Evolutionary conservation across 139 green algal genomes (phyloP).

Genomic region (Chlamydomonas schloesseri): DNA sequence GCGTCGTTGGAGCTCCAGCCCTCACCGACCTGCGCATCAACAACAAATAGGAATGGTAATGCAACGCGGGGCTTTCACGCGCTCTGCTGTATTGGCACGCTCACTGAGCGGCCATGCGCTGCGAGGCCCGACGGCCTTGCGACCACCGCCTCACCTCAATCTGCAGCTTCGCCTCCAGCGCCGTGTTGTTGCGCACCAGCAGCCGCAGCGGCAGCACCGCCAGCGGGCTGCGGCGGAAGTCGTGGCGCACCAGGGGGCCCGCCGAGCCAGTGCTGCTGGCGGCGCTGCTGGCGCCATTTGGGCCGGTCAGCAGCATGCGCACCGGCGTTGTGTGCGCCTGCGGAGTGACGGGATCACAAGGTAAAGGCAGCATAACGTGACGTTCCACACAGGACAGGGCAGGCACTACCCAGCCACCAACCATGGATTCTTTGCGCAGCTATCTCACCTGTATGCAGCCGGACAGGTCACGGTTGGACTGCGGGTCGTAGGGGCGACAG

Average conservation of each 20-base stretch:
- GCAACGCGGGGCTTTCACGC: no score
- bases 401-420: no score
- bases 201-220: slow-evolving; percentile 70
- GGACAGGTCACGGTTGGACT: slow-evolving; percentile 1
- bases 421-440: neutral
- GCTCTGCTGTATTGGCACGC: no score
- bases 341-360: no score
- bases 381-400: no score
- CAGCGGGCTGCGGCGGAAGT: slow-evolving; percentile 64
- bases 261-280: neutral
- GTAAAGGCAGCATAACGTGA: no score
- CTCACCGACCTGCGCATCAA: slow-evolving; percentile 22
- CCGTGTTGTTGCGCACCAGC: slow-evolving; percentile 70
- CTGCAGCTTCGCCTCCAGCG: slow-evolving; percentile 37
- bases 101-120: no score
- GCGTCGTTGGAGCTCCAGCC: slow-evolving; percentile 18
- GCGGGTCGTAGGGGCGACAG: neutral
- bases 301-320: slow-evolving; percentile 42
- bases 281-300: slow-evolving; percentile 35
- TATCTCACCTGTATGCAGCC: slow-evolving; percentile 23
- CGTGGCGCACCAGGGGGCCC: slow-evolving; percentile 54
- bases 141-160: slow-evolving; percentile 62
- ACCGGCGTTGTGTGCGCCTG: slow-evolving; percentile 36
- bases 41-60: no score
- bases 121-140: no score